These are phyloP conservation scores for Nemania bipapillata DNA, from an alignment of 2,329 filamentous ascomycete species.

Conservation along the genomic window DNA sequence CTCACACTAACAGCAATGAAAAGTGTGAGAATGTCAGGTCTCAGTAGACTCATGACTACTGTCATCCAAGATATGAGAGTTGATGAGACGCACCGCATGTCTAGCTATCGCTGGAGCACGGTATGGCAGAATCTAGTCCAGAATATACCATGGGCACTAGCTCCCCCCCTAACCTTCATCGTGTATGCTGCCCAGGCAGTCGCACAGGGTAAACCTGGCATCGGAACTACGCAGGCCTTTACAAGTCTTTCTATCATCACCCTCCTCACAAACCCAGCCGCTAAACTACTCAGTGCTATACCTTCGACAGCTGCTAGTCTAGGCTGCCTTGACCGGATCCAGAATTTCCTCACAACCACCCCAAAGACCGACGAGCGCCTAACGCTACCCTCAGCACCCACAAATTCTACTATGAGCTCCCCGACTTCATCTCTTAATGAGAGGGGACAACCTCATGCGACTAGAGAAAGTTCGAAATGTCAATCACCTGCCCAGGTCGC, in stretches of 20 bases:
- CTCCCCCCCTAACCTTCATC: too few relatives aligned
- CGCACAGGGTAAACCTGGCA: background rate
- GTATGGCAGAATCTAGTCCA: too few relatives aligned
- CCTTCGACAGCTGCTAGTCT: background rate
- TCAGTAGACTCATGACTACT: background rate
- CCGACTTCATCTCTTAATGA: background rate
- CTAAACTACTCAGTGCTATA: background rate
- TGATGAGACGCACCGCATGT: too few relatives aligned
- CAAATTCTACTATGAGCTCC: background rate
- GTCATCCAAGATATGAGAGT: background rate
- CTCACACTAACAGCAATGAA: background rate
- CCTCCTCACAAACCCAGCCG: background rate
- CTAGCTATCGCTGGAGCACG: too few relatives aligned
- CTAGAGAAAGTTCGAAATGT: background rate
- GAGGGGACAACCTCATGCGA: background rate
- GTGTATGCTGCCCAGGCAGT: too few relatives aligned
- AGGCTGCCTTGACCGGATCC: background rate
- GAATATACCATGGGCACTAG: too few relatives aligned
- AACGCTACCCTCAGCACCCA: background rate
- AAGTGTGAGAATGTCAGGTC: slow-evolving; percentile 6
- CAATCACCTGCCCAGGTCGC: background rate
- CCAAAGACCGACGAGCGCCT: background rate
- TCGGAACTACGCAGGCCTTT: background rate
- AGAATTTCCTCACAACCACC: background rate
- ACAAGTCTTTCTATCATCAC: background rate